phyloP scores from a whole-genome alignment of 2,329 filamentous ascomycete species.

The Coniochaeta sp. region DNA sequence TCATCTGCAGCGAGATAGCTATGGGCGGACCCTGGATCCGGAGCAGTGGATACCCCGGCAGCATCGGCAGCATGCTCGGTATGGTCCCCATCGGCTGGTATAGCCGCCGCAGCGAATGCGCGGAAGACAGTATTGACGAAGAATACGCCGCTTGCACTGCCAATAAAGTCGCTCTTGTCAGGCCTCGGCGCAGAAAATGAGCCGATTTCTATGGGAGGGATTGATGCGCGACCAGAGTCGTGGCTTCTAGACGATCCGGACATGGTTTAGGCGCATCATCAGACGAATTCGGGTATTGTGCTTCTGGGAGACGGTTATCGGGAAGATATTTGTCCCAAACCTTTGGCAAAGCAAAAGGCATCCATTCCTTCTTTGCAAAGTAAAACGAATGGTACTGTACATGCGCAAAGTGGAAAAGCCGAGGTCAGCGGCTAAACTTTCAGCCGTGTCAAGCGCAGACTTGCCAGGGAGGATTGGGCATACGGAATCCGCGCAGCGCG shows the following conservation, averaged over 20 bases:
- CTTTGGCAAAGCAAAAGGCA: too few species aligned
- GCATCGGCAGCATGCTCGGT: conserved; percentile 9
- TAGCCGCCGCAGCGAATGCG: conserved; percentile 34
- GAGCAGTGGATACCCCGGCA: conserved; percentile 12
- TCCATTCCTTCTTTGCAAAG: too few species aligned
- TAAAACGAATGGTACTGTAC: too few species aligned
- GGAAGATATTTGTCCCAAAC: too few species aligned
- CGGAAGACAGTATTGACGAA: conserved; percentile 46
- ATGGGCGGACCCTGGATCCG: conserved; percentile 12
- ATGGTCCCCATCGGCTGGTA: conserved; percentile 14
- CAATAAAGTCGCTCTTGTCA: conserved; percentile 41
- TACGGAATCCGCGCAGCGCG: too few species aligned
- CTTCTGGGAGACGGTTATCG: too few species aligned
- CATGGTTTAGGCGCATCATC: neutral
- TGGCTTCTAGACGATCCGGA: neutral
- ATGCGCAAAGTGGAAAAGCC: too few species aligned
- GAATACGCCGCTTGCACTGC: conserved; percentile 43
- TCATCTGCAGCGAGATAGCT: conserved; percentile 10
- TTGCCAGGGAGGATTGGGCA: too few species aligned
- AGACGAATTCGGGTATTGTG: too few species aligned
- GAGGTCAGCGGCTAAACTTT: too few species aligned
- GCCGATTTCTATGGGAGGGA: conserved; percentile 25
- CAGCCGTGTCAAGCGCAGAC: too few species aligned
- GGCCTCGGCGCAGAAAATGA: conserved; percentile 31
- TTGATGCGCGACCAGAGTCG: neutral